Conservation (phyloP, 768 basidiomycete species). For the Polyporus arcularius region DNA sequence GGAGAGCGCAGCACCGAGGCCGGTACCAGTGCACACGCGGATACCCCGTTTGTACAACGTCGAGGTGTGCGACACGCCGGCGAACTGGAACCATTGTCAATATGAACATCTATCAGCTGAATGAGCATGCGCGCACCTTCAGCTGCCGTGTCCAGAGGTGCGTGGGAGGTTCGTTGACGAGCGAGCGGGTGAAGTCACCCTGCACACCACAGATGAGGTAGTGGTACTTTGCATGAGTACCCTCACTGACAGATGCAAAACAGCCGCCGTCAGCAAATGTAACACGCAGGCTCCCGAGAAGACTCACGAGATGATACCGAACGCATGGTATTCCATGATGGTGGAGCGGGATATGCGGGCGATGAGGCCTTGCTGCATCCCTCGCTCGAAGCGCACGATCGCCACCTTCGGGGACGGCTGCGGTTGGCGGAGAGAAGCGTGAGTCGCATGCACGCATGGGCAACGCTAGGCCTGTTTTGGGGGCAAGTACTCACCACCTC, state of each 20-base stretch:
- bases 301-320: constrained; percentile 41
- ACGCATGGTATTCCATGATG: constrained; percentile 48
- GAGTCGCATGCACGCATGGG: not conserved
- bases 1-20: constrained; percentile 45
- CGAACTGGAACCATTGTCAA: constrained; percentile 31
- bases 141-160: constrained; percentile 46
- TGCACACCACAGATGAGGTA: constrained; percentile 49
- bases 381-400: constrained; percentile 42
- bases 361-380: constrained; percentile 49
- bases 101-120: too few relatives aligned
- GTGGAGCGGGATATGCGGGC: constrained; percentile 41
- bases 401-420: constrained; percentile 47
- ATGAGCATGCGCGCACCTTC: constrained; percentile 32
- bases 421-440: constrained; percentile 2
- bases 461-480: constrained; percentile 8
- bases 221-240: constrained; percentile 41
- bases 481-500: constrained; percentile 38
- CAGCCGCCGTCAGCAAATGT: constrained; percentile 10
- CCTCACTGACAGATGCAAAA: constrained; percentile 33
- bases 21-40: constrained; percentile 47
- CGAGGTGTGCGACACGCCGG: constrained; percentile 47
- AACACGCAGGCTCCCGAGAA: not conserved
- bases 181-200: constrained; percentile 44
- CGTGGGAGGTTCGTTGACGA: constrained; percentile 43
- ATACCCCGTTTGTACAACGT: constrained; percentile 45